These are phyloP conservation scores for Candida namnaoensis DNA, from an alignment of 805 yeast species.

Conservation along the genomic window DNA sequence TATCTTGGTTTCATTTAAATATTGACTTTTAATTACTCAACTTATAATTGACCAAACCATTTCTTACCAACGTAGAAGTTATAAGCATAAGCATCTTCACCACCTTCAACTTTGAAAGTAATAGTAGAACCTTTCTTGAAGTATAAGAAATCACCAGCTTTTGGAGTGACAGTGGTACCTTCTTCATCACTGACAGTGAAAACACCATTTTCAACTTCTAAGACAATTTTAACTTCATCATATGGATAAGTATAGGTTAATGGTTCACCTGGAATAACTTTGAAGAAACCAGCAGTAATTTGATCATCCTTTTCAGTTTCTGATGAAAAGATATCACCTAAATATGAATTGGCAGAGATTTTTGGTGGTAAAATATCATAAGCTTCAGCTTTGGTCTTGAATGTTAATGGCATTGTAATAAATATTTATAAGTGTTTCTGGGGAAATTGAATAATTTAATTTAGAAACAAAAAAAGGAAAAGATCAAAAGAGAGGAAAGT, in stretches of 20 bases:
- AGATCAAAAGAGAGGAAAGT: too few relatives aligned
- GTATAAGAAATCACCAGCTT: slow-evolving; percentile 62
- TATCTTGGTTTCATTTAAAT: too few relatives aligned
- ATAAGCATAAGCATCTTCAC: slow-evolving; percentile 44
- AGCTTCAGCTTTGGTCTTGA: slow-evolving; percentile 45
- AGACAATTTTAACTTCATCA: slow-evolving; percentile 63
- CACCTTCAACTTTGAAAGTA: slow-evolving; percentile 54
- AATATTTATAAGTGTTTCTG: background rate
- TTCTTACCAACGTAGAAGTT: slow-evolving; percentile 19
- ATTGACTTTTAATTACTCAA: too few relatives aligned
- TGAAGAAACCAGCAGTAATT: slow-evolving; percentile 60
- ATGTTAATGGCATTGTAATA: slow-evolving; percentile 42
- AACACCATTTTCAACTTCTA: slow-evolving; percentile 44
- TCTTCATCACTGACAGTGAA: slow-evolving; percentile 55
- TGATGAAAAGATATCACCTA: slow-evolving; percentile 55
- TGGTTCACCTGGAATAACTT: slow-evolving; percentile 61
- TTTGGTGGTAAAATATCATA: slow-evolving; percentile 50
- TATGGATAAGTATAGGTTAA: slow-evolving; percentile 52
- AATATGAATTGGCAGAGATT: slow-evolving; percentile 56
- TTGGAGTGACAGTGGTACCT: slow-evolving; percentile 46
- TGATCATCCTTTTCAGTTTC: slow-evolving; percentile 49
- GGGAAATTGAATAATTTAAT: too few relatives aligned
- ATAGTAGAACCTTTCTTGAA: slow-evolving; percentile 62
- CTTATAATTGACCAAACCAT: slow-evolving; percentile 6
- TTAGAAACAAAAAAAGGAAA: too few relatives aligned